Conservation (phyloP, 805 yeast genomes). For the Wickerhamomyces bisporus region DNA sequence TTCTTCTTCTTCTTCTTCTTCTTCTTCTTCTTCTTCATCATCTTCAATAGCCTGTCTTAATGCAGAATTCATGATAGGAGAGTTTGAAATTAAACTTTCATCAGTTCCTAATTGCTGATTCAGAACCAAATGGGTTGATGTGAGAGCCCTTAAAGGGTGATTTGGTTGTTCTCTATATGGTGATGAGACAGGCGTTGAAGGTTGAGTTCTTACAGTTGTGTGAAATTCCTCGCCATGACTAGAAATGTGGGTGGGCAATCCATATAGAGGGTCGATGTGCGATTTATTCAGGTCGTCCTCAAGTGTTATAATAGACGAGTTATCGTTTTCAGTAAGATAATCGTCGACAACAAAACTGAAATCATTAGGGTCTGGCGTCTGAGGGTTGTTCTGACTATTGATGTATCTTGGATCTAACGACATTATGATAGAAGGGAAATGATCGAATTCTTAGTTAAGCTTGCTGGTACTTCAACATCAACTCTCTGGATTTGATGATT, state of each 20-base stretch:
- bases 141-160: conserved; percentile 23
- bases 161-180: conserved; percentile 20
- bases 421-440: conserved; percentile 7
- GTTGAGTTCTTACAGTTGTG: conserved; percentile 9
- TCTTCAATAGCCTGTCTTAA: background rate
- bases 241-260: conserved; percentile 22
- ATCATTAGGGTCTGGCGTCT: conserved; percentile 14
- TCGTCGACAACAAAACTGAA: conserved; percentile 12
- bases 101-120: conserved; percentile 22
- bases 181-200: conserved; percentile 21
- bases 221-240: conserved; percentile 14
- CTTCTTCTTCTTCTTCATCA: conserved; percentile 7
- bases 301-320: conserved; percentile 16
- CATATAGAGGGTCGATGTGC: conserved; percentile 7
- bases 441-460: too few species aligned
- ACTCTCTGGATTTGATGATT: too few species aligned
- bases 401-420: conserved; percentile 20
- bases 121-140: conserved; percentile 19
- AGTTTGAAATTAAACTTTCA: conserved; percentile 13
- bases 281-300: conserved; percentile 8
- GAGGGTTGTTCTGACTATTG: conserved; percentile 8
- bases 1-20: background rate
- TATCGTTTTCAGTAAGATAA: conserved; percentile 2
- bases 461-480: too few species aligned
- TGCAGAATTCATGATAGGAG: background rate